A percentile compares a stretch with the other conserved stretches of the same genome.
These are phyloP conservation scores for Candolleomyces aberdarensis DNA, from an alignment of 768 basidiomycete species.

Conservation along the genomic window DNA sequence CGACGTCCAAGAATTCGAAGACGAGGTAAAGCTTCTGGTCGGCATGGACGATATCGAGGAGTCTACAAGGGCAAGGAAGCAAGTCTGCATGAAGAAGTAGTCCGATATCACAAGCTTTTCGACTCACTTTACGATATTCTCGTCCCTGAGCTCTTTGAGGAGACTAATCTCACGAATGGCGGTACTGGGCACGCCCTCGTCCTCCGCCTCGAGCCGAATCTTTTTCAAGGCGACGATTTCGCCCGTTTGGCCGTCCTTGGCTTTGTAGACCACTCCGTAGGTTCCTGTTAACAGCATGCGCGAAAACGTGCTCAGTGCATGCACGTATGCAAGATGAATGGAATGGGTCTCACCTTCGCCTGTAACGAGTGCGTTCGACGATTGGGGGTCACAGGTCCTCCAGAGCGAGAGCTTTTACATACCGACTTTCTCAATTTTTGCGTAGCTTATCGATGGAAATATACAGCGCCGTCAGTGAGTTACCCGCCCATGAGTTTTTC, in stretches of 20 bases:
- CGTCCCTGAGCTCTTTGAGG: constrained; percentile 94
- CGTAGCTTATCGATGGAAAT: constrained; percentile 58
- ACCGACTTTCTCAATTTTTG: constrained; percentile 99
- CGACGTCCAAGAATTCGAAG: constrained; percentile 96
- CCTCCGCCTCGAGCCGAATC: constrained; percentile 96
- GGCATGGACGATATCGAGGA: constrained; percentile 94
- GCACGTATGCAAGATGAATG: background rate
- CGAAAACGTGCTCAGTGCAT: constrained; percentile 4
- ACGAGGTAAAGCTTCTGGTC: constrained; percentile 98
- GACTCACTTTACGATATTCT: constrained; percentile 87
- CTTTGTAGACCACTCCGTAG: constrained; percentile 98
- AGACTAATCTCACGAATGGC: constrained; percentile 98
- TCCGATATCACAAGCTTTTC: constrained; percentile 2
- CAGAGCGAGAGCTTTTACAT: constrained; percentile 37
- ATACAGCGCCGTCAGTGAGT: background rate
- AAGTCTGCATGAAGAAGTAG: constrained; percentile 1
- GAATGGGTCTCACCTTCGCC: constrained; percentile 37
- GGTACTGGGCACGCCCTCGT: constrained; percentile 97
- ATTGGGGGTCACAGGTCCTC: constrained; percentile 12
- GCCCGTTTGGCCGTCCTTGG: constrained; percentile 74
- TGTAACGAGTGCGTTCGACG: constrained; percentile 17
- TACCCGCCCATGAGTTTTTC: constrained; percentile 2
- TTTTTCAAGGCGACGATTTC: constrained; percentile 96
- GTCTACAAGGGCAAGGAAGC: constrained; percentile 40
- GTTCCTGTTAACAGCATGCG: constrained; percentile 59